These are phyloP conservation scores for Venturia nashicola DNA, from an alignment of 2,329 filamentous ascomycete genomes.

Conservation along the genomic window DNA sequence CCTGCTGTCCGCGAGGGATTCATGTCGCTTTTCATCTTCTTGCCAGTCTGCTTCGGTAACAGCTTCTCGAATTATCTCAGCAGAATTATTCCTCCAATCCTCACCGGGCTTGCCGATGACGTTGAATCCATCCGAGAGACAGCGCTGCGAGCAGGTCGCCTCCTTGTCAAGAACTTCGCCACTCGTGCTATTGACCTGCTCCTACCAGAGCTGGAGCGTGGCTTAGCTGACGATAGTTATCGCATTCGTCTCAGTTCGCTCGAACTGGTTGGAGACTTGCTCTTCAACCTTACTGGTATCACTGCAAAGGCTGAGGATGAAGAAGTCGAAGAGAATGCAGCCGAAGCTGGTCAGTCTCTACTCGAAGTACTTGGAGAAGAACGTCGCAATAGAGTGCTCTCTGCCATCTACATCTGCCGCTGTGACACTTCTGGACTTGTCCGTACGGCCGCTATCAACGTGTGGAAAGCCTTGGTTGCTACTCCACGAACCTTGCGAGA, in stretches of 20 bases:
- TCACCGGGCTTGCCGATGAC: constrained; percentile 89
- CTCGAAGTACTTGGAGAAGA: constrained; percentile 91
- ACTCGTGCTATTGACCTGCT: constrained; percentile 88
- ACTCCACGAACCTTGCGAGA: constrained; percentile 89
- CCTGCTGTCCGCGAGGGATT: constrained; percentile 89
- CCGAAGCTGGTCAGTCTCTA: constrained; percentile 84
- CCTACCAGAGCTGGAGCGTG: constrained; percentile 87
- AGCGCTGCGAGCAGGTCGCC: constrained; percentile 81
- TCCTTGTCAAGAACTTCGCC: constrained; percentile 97
- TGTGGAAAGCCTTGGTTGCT: constrained; percentile 95
- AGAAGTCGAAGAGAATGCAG: constrained; percentile 67
- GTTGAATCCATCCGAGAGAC: constrained; percentile 94
- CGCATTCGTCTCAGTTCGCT: constrained; percentile 97
- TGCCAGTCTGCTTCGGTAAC: constrained; percentile 97
- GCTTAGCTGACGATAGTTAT: constrained; percentile 93
- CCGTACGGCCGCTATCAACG: constrained; percentile 74
- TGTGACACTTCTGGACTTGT: constrained; percentile 92
- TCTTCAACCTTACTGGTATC: constrained; percentile 96
- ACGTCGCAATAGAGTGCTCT: constrained; percentile 91
- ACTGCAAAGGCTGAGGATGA: constrained; percentile 65
- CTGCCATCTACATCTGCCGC: constrained; percentile 93
- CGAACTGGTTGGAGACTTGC: constrained; percentile 86
- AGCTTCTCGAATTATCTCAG: constrained; percentile 93
- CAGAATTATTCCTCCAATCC: constrained; percentile 89
- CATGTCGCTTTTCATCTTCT: constrained; percentile 98